A percentile compares a stretch with the other conserved stretches of the same genome.
These are phyloP conservation scores for cucumber (Cucumis sativus) DNA, from an alignment of 306 rosid genomes.

Conservation along the genomic window Cucumber_9930_V3 NC_026656.2:1229501-1230000, in stretches of 20 bases:
- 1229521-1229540: constrained; percentile 65
- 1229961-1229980: no score
- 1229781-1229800: no score
- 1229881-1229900: no score
- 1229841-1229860: no score
- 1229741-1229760: not conserved
- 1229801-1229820: no score
- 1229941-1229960: no score
- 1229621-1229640: not conserved
- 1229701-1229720: not conserved
- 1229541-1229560: constrained; percentile 82
- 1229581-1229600: constrained; percentile 25
- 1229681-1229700: not conserved
- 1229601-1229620: not conserved
- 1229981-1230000: no score
- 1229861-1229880: no score
- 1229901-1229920: no score
- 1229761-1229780: no score
- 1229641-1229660: not conserved
- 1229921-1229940: no score
- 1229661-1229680: not conserved
- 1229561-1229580: constrained; percentile 95
- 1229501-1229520: not conserved
- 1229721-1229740: not conserved
- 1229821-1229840: no score